These are phyloP conservation scores for Cadophora gregata DNA, from an alignment of 2,329 filamentous ascomycete genomes.

Conservation along the genomic window DNA sequence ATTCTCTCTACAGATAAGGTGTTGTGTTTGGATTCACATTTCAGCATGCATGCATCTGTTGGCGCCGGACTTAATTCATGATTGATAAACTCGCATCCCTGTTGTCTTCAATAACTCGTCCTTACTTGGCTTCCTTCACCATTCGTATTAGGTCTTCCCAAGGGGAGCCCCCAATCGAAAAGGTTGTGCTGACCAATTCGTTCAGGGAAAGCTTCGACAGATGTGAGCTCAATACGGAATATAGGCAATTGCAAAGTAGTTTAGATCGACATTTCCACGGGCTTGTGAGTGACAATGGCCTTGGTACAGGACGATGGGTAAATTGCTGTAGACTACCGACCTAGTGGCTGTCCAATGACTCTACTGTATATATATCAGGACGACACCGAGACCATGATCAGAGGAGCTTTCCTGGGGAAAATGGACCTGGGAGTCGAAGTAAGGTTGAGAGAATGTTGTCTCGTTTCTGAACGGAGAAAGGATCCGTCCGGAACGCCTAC, in stretches of 20 bases:
- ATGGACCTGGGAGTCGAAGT: not conserved
- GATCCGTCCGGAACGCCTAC: conserved; percentile 14
- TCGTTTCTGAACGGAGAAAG: not conserved
- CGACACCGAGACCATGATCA: not conserved
- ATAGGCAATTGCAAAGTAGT: not conserved
- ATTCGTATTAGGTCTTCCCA: not conserved
- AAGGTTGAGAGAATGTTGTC: not conserved
- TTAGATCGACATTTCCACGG: not conserved
- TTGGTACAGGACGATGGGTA: not conserved
- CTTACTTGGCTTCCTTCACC: not conserved
- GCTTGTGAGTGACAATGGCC: not conserved
- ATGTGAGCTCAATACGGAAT: not conserved
- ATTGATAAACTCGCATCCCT: conserved; percentile 6
- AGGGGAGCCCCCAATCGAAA: not conserved
- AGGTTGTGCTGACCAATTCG: not conserved
- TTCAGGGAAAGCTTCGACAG: not conserved
- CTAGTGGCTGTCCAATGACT: not conserved
- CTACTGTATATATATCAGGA: not conserved
- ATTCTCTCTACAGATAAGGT: conserved; percentile 3
- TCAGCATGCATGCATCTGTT: conserved; percentile 22
- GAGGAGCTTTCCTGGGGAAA: too few species aligned
- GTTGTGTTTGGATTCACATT: conserved; percentile 15
- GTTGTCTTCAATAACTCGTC: not conserved
- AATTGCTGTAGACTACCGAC: not conserved
- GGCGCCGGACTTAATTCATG: conserved; percentile 17